Evolutionary conservation across 192 early-diverging fungal genomes (phyloP), one percentile per base, ranked within the genome.

Genomic region (Coemansia sp.): DNA sequence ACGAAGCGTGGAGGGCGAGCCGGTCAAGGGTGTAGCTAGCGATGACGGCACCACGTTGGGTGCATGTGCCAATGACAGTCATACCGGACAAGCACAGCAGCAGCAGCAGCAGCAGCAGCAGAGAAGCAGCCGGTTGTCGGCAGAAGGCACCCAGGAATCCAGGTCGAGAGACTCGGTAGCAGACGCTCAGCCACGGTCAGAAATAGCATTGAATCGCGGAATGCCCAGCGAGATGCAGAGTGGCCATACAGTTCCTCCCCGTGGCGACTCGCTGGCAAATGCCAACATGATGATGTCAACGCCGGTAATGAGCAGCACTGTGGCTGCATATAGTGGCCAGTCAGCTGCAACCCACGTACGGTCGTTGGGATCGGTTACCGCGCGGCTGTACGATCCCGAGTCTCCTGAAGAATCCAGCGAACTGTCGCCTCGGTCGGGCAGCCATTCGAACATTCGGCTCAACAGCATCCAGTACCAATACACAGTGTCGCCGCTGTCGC

Each of bases 381-480:
- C 73, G 6, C 73, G 66, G 11, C 42, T 76, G 14, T 69, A 62
- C 36, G 73, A 76, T 28, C 73, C 73, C 11, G 51, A 62, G 9
- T 26, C 49, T 2, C 41, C 60, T 8, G 38, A 43, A 15, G 50
- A 43, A 14, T 2, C 40, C 0, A n/a, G 3, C 23, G 40, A 31
- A 5, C 1, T 45, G 18, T 17, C 14, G 31, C 47, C 1, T 15
- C 28, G 5, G 30, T 49, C 16, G 5, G 60, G 48, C 3, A 56
- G 57, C 11, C 61, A 52, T 38, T 66, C 73, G 11, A 65, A 62
- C 51, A 26, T 64, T 8, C 62, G 59, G 5, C 53, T 69, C 28
- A 76, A 40, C 53, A 63, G 58, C 66, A 64, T 76, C 45, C 72
- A 69, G 41, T 76, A 76, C 62, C 58, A 75, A 40, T 50, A 76